phyloP scores from a whole-genome alignment of 805 yeast genomes.

The Candida khao-thaluensis region DNA sequence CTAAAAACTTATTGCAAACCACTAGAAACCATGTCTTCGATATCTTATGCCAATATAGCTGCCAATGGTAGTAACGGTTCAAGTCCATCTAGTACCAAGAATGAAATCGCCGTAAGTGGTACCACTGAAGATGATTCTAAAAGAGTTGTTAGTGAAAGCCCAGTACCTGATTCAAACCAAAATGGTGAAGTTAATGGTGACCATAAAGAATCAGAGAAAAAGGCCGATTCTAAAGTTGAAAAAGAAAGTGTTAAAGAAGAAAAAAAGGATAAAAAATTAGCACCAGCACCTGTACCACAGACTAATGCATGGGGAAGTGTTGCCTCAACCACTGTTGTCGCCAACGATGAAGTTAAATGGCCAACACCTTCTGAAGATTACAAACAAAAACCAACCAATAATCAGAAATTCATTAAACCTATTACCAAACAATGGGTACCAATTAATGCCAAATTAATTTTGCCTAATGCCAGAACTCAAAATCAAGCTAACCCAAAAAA shows the following conservation, averaged over 20 bases:
- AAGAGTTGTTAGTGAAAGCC: not conserved
- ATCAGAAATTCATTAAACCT: slow-evolving; percentile 41
- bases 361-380: slow-evolving; percentile 40
- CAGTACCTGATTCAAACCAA: not conserved
- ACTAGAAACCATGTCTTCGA: slow-evolving; percentile 14
- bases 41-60: slow-evolving; percentile 44
- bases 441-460: slow-evolving; percentile 40
- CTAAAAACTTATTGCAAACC: too few relatives aligned
- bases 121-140: slow-evolving; percentile 6
- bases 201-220: not conserved
- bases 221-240: not conserved
- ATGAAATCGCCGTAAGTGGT: slow-evolving; percentile 2
- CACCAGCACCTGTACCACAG: slow-evolving; percentile 47
- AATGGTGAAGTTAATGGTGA: slow-evolving; percentile 3
- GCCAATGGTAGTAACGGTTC: slow-evolving; percentile 29
- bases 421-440: slow-evolving; percentile 47
- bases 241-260: slow-evolving; percentile 4
- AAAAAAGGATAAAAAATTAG: slow-evolving; percentile 23
- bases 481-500: slow-evolving; percentile 18
- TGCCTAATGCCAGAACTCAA: slow-evolving; percentile 34
- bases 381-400: slow-evolving; percentile 17
- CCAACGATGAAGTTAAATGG: slow-evolving; percentile 41
- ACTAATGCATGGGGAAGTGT: slow-evolving; percentile 41
- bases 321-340: slow-evolving; percentile 10
- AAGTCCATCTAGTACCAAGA: slow-evolving; percentile 12